Evolutionary conservation across 768 basidiomycete genomes (phyloP), one percentile per base, ranked within the genome.

Genomic region (Leccinellum rugosiceps): DNA sequence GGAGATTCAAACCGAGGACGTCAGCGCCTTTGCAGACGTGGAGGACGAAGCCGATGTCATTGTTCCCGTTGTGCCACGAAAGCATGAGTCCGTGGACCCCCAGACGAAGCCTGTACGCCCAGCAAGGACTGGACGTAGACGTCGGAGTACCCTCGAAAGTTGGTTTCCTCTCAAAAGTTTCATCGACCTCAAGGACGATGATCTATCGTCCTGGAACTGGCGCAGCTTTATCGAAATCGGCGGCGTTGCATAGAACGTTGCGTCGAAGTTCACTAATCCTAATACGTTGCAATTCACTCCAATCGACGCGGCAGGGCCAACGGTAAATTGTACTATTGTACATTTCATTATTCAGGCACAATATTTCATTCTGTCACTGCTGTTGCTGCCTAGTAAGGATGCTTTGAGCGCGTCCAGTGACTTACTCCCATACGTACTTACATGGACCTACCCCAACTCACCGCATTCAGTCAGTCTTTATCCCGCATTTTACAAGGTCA

Each of bases 191-290:
- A 77, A 76, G 55, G 81, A 83, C 34, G 79, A 80, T 25, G 73
- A 78, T 28, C 58, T 64, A n/a, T 67, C 74, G 23, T 71, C 74
- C 4, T 81, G 83, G 74, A 77, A 76, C 53, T 87, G 84, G 85
- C 74, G 83, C 61, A 84, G 83, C 70, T 83, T 87, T 66, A 81
- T 87, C 63, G 81, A 87, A 67, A 79, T 87, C 15, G 74, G 78
- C 14, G 74, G 70, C 15, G 63, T 72, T 35, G 14, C 65, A 55
- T 69, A 53, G 48, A 31, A 38, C 15, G 23, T 11, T 14, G 2
- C 3, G 13, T 23, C 21, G 23, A 44, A 23, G 7, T 6, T 19
- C 15, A n/a, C 15, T 41, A 3, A 50, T 50, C 21, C 31, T 32
- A 50, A 44, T 48, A 17, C 28, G 26, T 48, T 8, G 14, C 46